Evolutionary conservation across 139 green algal genomes (phyloP), one percentile per base, ranked within the genome.

Genomic region (Trebouxia sp.): DNA sequence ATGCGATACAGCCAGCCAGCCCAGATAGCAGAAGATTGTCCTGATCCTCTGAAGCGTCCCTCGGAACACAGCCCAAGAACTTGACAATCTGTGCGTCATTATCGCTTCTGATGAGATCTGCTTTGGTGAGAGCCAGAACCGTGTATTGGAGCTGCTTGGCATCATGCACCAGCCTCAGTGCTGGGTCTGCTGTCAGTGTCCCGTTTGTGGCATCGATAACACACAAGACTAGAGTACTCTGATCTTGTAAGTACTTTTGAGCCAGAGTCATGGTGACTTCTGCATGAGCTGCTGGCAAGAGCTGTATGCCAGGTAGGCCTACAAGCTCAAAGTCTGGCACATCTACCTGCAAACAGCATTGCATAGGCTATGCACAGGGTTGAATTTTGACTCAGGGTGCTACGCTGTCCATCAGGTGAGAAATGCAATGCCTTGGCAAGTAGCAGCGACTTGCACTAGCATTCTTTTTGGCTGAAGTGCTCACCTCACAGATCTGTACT

Each of bases 261-360:
- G 62, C 41, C 42, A 62, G 28, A 9, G 12, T 28, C 4, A n/a
- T 42, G n/a, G 24, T 78, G 0, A 28, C 8, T 26, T 14, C 17
- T 20, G 22, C 22, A 0, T 50, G 20, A 7, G 37, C 70, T 41
- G 38, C 41, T 20, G 43, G 43, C 10, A 30, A 43, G 14, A 26
- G 32, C 42, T 58, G 28, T 11, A 78, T 62, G 43, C 42, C 70
- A 24, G 70, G 70, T 1, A 78, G 43, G 42, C 62, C 70, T 7
- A 78, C 42, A 62, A 78, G 62, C 6, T 78, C 70, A 45, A 78
- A 78, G 41, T n/a, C 30, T 37, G 70, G 43, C n/a, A 78, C 43
- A n/a, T 78, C 42, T 8, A 43, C 70, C 70, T 78, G 70, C 43
- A 78, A 42, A 58, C 17, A 14, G 17, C 48, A 14, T n/a, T 58